A percentile compares a stretch with the other conserved stretches of the same genome.
These are phyloP conservation scores for Sporothrix globosa DNA, from an alignment of 2,329 filamentous ascomycete species.

Conservation along the genomic window DNA sequence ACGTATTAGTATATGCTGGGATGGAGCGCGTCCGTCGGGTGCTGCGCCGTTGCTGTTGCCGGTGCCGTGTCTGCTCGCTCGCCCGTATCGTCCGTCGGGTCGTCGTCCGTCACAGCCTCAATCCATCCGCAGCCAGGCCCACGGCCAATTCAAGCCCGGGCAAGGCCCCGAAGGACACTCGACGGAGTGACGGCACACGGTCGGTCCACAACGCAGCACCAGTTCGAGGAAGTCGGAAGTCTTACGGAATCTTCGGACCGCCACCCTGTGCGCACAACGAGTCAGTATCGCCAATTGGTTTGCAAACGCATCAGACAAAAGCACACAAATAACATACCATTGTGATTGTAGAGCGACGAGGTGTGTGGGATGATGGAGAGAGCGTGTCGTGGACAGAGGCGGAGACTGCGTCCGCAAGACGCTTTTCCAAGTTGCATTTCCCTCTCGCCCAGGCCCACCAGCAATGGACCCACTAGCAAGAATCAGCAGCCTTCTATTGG, in stretches of 20 bases:
- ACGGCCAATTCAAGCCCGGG: too few species aligned
- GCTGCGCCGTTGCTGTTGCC: neutral
- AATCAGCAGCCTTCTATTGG: constrained; percentile 35
- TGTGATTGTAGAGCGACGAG: constrained; percentile 37
- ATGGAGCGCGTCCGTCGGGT: neutral
- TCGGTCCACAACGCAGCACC: neutral
- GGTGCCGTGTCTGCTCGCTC: neutral
- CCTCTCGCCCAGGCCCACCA: constrained; percentile 10
- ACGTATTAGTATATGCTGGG: constrained; percentile 23
- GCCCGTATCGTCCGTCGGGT: neutral
- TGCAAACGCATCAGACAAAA: neutral
- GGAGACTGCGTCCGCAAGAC: constrained; percentile 12
- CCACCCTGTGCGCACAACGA: constrained; percentile 60
- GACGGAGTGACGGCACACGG: neutral
- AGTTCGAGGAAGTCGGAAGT: neutral
- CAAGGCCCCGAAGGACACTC: too few species aligned
- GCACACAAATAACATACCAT: constrained; percentile 53
- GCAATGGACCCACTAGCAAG: constrained; percentile 25
- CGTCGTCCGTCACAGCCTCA: neutral
- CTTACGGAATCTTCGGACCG: constrained; percentile 68
- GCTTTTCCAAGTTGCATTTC: constrained; percentile 28
- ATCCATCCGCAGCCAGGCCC: neutral
- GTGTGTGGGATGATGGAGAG: neutral
- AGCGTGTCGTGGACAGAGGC: constrained; percentile 11
- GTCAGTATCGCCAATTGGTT: constrained; percentile 40